Percentiles rank a stretch among this genome's conserved stretches.
Conservation (phyloP, 2,329 filamentous ascomycete genomes). For the Pseudocercospora eumusae region DNA sequence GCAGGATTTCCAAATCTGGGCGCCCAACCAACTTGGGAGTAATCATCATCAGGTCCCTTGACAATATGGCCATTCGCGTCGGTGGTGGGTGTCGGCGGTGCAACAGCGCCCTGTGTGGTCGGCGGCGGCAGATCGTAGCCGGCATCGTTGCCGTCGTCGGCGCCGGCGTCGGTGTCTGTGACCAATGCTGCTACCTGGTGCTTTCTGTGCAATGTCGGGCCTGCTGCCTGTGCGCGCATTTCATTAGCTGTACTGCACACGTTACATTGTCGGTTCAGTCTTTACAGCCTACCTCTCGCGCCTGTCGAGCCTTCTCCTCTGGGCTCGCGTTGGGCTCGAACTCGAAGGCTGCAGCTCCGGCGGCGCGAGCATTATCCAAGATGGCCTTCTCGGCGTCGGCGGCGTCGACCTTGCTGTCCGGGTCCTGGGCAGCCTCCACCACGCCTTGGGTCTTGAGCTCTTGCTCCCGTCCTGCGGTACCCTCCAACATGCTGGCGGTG, state of each 20-base stretch:
- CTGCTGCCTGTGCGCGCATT: slow-evolving; percentile 26
- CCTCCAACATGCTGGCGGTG: slow-evolving; percentile 35
- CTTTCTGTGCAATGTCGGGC: slow-evolving; percentile 45
- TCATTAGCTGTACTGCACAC: slow-evolving; percentile 22
- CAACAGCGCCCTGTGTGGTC: slow-evolving; percentile 67
- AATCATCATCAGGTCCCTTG: slow-evolving; percentile 54
- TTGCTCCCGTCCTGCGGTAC: slow-evolving; percentile 32
- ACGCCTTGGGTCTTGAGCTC: slow-evolving; percentile 83
- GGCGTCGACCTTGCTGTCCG: slow-evolving; percentile 66
- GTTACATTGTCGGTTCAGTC: not conserved
- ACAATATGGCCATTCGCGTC: slow-evolving; percentile 54
- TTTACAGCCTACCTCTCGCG: slow-evolving; percentile 60
- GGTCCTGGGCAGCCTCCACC: slow-evolving; percentile 73
- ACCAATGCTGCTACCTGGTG: slow-evolving; percentile 69
- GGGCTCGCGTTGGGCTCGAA: slow-evolving; percentile 84
- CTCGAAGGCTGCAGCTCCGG: slow-evolving; percentile 75
- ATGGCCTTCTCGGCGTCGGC: slow-evolving; percentile 73
- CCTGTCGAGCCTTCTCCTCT: slow-evolving; percentile 81
- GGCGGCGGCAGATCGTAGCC: slow-evolving; percentile 77
- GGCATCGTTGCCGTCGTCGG: slow-evolving; percentile 67
- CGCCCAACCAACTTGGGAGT: slow-evolving; percentile 74
- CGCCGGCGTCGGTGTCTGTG: slow-evolving; percentile 76
- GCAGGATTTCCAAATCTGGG: slow-evolving; percentile 75
- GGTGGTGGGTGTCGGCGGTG: slow-evolving; percentile 53
- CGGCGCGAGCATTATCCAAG: slow-evolving; percentile 74